Evolutionary conservation across 1,139 yeast genomes (phyloP).

Genomic region (Yamadazyma atmosphaerica): DNA sequence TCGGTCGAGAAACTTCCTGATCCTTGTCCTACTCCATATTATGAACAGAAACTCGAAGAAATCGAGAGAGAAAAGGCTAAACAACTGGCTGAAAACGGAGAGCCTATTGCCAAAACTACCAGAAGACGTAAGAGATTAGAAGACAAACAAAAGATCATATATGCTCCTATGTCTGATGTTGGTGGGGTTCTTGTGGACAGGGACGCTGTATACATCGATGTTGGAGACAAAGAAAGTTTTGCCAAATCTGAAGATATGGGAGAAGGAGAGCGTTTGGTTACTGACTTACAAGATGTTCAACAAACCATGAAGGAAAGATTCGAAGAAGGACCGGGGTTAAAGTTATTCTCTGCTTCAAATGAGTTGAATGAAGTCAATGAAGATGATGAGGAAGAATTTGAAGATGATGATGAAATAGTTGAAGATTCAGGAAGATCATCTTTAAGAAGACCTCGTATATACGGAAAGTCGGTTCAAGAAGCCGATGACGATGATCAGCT

Average conservation of each 20-base stretch:
- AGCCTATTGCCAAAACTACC: conserved; percentile 49
- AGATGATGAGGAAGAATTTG: conserved; percentile 39
- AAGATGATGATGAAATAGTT: conserved; percentile 30
- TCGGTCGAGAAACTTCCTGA: conserved; percentile 89
- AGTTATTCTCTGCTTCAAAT: conserved; percentile 63
- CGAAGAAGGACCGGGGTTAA: conserved; percentile 68
- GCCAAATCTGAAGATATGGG: conserved; percentile 73
- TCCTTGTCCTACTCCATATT: conserved; percentile 98
- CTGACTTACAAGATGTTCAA: conserved; percentile 71
- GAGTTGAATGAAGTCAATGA: conserved; percentile 43
- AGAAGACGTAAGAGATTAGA: conserved; percentile 88
- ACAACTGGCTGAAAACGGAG: conserved; percentile 62
- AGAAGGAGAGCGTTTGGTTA: conserved; percentile 80
- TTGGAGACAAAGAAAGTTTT: conserved; percentile 63
- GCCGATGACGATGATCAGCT: conserved; percentile 51
- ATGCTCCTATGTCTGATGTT: conserved; percentile 99
- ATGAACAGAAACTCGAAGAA: conserved; percentile 82
- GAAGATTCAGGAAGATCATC: conserved; percentile 56
- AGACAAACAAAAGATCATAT: conserved; percentile 89
- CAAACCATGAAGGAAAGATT: conserved; percentile 63
- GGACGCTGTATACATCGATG: conserved; percentile 94
- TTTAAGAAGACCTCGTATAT: conserved; percentile 60
- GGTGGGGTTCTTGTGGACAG: conserved; percentile 97
- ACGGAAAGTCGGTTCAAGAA: conserved; percentile 52
- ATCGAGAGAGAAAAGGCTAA: conserved; percentile 69